Evolutionary conservation across 2,329 filamentous ascomycete genomes (phyloP).

Genomic region (Stenocarpella maydis): DNA sequence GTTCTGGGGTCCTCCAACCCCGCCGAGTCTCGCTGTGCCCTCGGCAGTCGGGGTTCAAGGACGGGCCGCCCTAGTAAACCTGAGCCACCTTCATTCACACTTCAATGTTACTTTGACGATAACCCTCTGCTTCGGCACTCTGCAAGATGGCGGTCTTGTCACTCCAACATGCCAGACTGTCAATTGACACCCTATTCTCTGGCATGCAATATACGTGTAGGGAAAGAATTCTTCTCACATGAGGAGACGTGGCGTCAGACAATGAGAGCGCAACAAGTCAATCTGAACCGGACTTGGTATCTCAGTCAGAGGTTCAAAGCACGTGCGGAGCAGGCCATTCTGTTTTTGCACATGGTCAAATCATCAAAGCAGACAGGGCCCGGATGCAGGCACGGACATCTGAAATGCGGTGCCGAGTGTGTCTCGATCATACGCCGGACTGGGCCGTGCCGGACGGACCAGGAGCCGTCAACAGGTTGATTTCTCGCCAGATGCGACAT

Average conservation of each 20-base stretch:
- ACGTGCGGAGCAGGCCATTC: neutral
- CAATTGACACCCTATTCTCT: too few species aligned
- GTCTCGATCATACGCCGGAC: neutral
- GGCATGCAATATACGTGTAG: too few species aligned
- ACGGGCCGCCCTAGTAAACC: neutral
- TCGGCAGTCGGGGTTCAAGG: constrained; percentile 10
- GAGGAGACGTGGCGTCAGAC: neutral
- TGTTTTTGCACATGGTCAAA: neutral
- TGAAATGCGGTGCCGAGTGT: constrained; percentile 6
- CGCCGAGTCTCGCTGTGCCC: constrained; percentile 19
- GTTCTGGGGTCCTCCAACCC: constrained; percentile 1
- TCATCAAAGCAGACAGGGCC: neutral
- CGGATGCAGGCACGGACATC: neutral
- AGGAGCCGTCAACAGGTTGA: too few species aligned
- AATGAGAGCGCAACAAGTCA: neutral
- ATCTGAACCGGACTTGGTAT: neutral
- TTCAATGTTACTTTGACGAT: too few species aligned
- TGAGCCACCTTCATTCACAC: too few species aligned
- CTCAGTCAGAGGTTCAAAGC: neutral
- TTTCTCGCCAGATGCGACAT: neutral
- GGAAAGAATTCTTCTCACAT: neutral
- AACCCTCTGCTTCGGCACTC: too few species aligned
- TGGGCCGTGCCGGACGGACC: neutral
- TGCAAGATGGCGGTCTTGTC: too few species aligned
- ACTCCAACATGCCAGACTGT: too few species aligned